Conservation (phyloP, 441 rosid species). For the Corymbia calophylla region DNA sequence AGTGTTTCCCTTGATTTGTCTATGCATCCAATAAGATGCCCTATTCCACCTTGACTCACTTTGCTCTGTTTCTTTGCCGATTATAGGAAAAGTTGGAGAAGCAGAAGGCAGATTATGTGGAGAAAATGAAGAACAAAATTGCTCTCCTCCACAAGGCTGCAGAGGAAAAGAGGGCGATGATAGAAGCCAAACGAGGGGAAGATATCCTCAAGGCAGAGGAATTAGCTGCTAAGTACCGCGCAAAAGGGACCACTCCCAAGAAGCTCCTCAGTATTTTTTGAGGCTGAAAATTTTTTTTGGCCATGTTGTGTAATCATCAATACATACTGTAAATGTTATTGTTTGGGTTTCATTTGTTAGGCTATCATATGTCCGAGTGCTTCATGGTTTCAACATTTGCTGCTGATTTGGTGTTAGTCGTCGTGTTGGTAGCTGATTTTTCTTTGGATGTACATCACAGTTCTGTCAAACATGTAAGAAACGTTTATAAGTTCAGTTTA, state of each 20-base stretch:
- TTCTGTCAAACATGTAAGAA: neutral
- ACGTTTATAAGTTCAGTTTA: neutral
- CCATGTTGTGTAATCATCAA: neutral
- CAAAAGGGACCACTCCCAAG: slow-evolving; percentile 66
- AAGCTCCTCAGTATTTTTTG: slow-evolving; percentile 59
- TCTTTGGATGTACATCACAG: neutral
- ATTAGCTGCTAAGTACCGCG: slow-evolving; percentile 70
- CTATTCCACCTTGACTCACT: neutral
- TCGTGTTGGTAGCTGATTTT: neutral
- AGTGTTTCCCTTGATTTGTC: neutral
- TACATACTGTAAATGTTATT: neutral
- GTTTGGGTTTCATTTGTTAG: slow-evolving; percentile 2
- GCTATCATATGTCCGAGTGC: neutral
- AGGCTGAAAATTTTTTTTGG: neutral
- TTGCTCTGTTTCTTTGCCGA: neutral
- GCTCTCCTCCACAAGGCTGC: slow-evolving; percentile 72
- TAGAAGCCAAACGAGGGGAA: slow-evolving; percentile 76
- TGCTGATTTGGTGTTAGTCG: neutral
- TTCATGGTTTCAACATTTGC: neutral
- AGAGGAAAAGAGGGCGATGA: slow-evolving; percentile 72
- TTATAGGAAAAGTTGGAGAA: slow-evolving; percentile 72
- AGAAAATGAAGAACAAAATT: slow-evolving; percentile 72
- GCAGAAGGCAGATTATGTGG: slow-evolving; percentile 62
- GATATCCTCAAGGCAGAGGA: slow-evolving; percentile 84
- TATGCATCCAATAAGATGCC: neutral